These are phyloP conservation scores for Exophiala spinifera DNA, from an alignment of 2,329 filamentous ascomycete genomes.

Conservation along the genomic window DNA sequence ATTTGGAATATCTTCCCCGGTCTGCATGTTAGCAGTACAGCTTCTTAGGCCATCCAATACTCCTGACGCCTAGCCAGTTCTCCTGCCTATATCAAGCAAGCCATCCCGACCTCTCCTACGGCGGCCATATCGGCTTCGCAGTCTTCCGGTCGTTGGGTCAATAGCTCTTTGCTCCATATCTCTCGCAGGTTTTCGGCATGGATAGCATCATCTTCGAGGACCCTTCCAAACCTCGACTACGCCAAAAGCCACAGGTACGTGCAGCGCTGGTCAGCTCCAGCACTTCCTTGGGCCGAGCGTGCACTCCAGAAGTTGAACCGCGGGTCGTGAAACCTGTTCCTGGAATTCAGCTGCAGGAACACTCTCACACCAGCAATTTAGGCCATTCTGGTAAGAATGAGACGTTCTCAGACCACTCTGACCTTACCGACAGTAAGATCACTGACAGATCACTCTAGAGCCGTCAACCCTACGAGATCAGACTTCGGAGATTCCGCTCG, in stretches of 20 bases:
- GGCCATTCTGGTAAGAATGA: not conserved
- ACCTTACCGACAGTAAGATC: not conserved
- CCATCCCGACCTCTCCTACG: not conserved
- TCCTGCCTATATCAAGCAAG: not conserved
- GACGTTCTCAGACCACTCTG: not conserved
- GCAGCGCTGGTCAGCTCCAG: not conserved
- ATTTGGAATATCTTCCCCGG: not conserved
- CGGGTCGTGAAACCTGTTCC: not conserved
- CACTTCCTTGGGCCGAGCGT: not conserved
- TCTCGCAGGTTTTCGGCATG: not conserved
- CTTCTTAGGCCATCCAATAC: not conserved
- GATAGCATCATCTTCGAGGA: constrained; percentile 1
- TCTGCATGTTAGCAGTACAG: not conserved
- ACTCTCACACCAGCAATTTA: not conserved
- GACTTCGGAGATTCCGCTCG: not conserved
- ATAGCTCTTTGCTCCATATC: not conserved
- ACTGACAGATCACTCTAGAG: not conserved
- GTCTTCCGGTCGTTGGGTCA: not conserved
- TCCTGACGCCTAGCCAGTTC: not conserved
- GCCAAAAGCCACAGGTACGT: not conserved
- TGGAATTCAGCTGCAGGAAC: not conserved
- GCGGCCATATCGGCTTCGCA: not conserved
- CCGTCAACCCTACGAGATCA: not conserved
- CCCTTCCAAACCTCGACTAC: not conserved
- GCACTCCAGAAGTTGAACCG: not conserved